Evolutionary conservation across 371 early-diverging fungal species (phyloP), one percentile per base, ranked within the genome.

Genomic region (Mortierella sp.): DNA sequence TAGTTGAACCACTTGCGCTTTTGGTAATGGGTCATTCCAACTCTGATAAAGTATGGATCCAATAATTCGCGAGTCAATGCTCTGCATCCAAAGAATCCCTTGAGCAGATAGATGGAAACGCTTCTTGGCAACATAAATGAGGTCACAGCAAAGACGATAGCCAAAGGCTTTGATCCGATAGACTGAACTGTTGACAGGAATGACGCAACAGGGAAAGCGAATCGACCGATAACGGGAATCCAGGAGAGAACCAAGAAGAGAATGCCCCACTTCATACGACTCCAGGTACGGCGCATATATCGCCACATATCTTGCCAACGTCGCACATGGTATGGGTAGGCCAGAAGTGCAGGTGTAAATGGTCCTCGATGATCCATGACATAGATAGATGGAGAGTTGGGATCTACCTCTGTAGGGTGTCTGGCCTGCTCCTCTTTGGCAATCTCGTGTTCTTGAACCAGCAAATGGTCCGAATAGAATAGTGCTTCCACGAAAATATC

Each of bases 11-110:
- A 92, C 63, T 83, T 71, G 18, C 85, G 85, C 71, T 86, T 88
- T 66, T 88, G 88, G 52, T 78, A 83, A 72, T 85, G 85, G 14
- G 72, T 72, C 86, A 90, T 86, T 0, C 79, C 78, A 84, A 89
- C 83, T 28, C 93, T 84, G n/a, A 84, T 85, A 84, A 92, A 91
- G 73, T 92, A 92, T 20, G 93, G 93, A 40, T 89, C 91, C 30
- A 92, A 52, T 43, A 92, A 68, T 70, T 92, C 91, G 55, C 93
- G 87, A 73, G 88, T 89, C 65, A 92, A 77, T 6, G 91, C 84
- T 37, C 93, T 83, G 85, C 90, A 89, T 32, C 87, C 88, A 73
- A 89, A 89, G 74, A 91, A 84, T 0, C 88, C 88, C 57, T 88
- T 85, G 20, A 91, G 78, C 18, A 90, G 52, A 14, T 77, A 73